These are phyloP conservation scores for Lachnellula occidentalis DNA, from an alignment of 2,329 filamentous ascomycete genomes.

Conservation along the genomic window DNA sequence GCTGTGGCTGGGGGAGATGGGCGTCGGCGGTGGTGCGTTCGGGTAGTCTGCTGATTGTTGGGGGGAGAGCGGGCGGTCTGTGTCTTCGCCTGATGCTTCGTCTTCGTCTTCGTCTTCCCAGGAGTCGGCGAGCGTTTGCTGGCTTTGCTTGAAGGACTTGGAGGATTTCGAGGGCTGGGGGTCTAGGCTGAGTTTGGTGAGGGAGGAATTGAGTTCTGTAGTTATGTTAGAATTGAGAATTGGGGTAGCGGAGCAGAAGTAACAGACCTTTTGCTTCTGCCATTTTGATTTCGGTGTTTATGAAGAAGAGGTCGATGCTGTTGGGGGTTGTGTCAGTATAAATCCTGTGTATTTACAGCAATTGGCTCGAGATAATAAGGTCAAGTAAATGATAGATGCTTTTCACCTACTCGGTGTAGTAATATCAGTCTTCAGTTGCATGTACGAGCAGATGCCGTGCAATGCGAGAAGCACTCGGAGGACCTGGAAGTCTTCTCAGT, in stretches of 20 bases:
- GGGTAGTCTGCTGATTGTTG: slow-evolving; percentile 32
- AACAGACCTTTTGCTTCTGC: slow-evolving; percentile 19
- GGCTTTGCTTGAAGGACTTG: slow-evolving; percentile 31
- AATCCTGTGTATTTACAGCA: no score
- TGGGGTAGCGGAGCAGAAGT: background rate
- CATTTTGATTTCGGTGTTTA: slow-evolving; percentile 6
- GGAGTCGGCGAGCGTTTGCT: slow-evolving; percentile 54
- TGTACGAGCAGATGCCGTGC: background rate
- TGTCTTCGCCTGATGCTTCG: slow-evolving; percentile 30
- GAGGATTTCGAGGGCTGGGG: slow-evolving; percentile 21
- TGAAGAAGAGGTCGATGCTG: background rate
- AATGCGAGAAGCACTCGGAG: background rate
- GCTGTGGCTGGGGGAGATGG: slow-evolving; percentile 46
- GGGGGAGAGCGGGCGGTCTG: slow-evolving; percentile 21
- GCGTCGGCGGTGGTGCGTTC: slow-evolving; percentile 60
- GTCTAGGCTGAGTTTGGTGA: slow-evolving; percentile 25
- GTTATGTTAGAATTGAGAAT: slow-evolving; percentile 3
- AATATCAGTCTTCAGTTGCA: background rate
- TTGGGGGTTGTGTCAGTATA: background rate
- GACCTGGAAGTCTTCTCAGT: background rate
- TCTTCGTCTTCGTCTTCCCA: slow-evolving; percentile 68
- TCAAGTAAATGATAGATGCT: no score
- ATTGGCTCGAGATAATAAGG: no score
- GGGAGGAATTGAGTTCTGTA: slow-evolving; percentile 25
- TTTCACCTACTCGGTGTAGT: no score